phyloP scores from a whole-genome alignment of 257 asterid species.

The Solanum pennellii region DNA sequence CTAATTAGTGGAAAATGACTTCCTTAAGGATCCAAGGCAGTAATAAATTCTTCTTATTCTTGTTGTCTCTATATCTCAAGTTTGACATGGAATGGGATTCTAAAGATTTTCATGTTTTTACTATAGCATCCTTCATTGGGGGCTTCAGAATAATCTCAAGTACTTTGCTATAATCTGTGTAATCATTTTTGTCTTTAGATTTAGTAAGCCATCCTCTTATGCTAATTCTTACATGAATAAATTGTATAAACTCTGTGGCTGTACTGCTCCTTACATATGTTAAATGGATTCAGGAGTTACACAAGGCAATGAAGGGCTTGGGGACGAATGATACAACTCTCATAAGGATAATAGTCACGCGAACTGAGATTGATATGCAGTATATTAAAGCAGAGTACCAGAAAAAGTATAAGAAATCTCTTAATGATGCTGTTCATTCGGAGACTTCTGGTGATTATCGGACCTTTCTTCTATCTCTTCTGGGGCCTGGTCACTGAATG shows the following conservation, averaged over 20 bases:
- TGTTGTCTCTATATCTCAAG: not conserved
- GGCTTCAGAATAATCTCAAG: not conserved
- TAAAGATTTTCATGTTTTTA: not conserved
- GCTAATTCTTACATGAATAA: not conserved
- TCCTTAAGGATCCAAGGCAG: not conserved
- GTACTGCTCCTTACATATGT: not conserved
- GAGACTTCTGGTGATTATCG: constrained; percentile 75
- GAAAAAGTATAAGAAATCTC: constrained; percentile 55
- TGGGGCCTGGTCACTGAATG: constrained; percentile 47
- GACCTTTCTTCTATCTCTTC: constrained; percentile 66
- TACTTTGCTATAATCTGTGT: not conserved
- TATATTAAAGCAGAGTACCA: constrained; percentile 81
- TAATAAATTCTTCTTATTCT: not conserved
- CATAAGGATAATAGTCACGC: constrained; percentile 56
- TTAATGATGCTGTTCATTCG: constrained; percentile 54
- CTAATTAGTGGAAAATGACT: not conserved
- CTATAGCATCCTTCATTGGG: not conserved
- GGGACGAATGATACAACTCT: constrained; percentile 79
- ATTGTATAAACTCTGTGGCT: not conserved
- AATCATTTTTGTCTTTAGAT: not conserved
- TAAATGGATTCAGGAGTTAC: constrained; percentile 33
- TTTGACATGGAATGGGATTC: not conserved
- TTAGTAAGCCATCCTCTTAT: not conserved
- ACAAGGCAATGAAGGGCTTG: constrained; percentile 87
- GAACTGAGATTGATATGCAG: constrained; percentile 88